phyloP scores from a whole-genome alignment of 208 protist genomes.

The Naegleria gruberi region DNA sequence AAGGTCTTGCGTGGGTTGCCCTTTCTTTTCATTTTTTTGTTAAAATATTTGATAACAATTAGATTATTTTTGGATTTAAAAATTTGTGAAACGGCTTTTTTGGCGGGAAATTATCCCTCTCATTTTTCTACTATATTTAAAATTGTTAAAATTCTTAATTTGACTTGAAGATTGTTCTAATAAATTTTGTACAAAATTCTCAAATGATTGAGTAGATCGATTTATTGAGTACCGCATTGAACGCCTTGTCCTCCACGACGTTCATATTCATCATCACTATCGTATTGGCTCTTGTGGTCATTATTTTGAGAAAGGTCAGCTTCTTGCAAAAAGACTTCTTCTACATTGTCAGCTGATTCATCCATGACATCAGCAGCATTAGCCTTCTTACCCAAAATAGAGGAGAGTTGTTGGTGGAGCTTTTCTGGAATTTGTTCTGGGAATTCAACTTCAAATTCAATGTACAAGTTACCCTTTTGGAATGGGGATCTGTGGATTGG shows the following conservation, averaged over 20 bases:
- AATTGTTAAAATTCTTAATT: no score
- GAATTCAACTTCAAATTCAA: constrained; percentile 77
- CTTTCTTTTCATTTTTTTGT: no score
- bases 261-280: not conserved
- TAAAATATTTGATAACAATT: no score
- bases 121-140: no score
- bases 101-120: no score
- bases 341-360: not conserved
- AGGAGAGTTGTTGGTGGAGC: not conserved
- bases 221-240: not conserved
- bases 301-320: not conserved
- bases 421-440: constrained; percentile 50
- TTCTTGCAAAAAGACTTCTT: not conserved
- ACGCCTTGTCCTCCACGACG: not conserved
- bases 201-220: no score
- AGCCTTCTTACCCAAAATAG: not conserved
- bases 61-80: no score
- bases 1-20: no score
- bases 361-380: not conserved
- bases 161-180: no score
- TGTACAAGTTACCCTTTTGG: constrained; percentile 72
- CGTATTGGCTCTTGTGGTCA: not conserved
- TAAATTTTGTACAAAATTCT: no score
- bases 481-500: constrained; percentile 70
- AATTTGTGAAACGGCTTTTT: no score